phyloP scores from a whole-genome alignment of 2,329 filamentous ascomycete genomes.

The Mycogone perniciosa region DNA sequence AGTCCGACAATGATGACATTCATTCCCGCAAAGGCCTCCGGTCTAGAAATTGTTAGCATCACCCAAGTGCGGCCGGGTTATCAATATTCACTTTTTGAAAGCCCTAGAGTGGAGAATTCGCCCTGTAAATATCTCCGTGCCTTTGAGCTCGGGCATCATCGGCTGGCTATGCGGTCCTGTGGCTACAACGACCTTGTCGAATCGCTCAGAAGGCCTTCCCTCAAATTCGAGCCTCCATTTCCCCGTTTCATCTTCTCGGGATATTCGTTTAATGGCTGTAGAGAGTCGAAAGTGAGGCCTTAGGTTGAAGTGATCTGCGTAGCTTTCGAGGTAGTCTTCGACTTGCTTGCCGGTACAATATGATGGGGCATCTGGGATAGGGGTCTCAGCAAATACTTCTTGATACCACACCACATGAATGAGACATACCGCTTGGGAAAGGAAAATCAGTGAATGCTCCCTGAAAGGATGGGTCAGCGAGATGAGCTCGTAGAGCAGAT shows the following conservation, averaged over 20 bases:
- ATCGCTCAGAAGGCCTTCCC: constrained; percentile 16
- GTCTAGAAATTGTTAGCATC: constrained; percentile 12
- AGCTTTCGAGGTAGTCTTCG: constrained; percentile 28
- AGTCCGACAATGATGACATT: constrained; percentile 40
- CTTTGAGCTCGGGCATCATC: constrained; percentile 31
- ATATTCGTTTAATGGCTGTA: constrained; percentile 19
- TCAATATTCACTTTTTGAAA: constrained; percentile 16
- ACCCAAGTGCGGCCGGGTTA: not conserved
- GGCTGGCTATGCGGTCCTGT: constrained; percentile 31
- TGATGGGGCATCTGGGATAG: constrained; percentile 15
- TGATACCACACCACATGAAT: not conserved
- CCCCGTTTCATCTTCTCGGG: constrained; percentile 8
- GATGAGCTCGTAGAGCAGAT: not conserved
- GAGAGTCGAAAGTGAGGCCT: constrained; percentile 22
- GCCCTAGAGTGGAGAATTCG: constrained; percentile 17
- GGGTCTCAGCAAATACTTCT: not conserved
- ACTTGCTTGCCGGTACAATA: constrained; percentile 22
- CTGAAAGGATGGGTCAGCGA: not conserved
- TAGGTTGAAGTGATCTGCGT: constrained; percentile 29
- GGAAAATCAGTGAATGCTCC: constrained; percentile 27
- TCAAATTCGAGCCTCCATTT: constrained; percentile 27
- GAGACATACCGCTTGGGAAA: constrained; percentile 21
- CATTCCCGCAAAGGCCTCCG: constrained; percentile 23
- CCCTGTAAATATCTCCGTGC: constrained; percentile 26
- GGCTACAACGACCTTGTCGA: constrained; percentile 35